These are phyloP conservation scores for Mortierella sp. DNA, from an alignment of 371 early-diverging fungal genomes.

Conservation along the genomic window DNA sequence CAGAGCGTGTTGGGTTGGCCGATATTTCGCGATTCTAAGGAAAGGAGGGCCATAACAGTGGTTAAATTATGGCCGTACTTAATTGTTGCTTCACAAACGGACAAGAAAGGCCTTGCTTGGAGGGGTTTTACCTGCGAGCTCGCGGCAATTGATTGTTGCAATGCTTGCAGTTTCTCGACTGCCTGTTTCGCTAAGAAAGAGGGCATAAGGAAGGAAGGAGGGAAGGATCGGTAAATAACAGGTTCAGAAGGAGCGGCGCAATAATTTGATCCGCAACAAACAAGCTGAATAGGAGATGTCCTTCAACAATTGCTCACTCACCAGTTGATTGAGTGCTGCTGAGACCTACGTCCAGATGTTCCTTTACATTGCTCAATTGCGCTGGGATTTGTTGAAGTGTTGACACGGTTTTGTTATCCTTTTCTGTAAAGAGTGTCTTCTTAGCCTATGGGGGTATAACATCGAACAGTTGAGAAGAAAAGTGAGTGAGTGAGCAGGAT, in stretches of 20 bases:
- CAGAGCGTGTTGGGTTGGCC: slow-evolving; percentile 24
- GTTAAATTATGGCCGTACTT: not conserved
- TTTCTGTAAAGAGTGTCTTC: not conserved
- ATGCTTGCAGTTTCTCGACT: slow-evolving; percentile 19
- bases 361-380: slow-evolving; percentile 16
- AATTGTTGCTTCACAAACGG: not conserved
- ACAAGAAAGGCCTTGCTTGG: not conserved
- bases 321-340: slow-evolving; percentile 13
- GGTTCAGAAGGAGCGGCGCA: not conserved
- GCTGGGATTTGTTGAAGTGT: slow-evolving; percentile 17
- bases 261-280: not conserved
- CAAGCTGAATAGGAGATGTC: too few relatives aligned
- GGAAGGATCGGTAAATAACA: not conserved
- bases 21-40: slow-evolving; percentile 11
- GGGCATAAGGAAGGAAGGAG: not conserved
- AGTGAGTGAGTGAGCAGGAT: not conserved
- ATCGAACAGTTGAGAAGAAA: not conserved
- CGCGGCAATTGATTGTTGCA: slow-evolving; percentile 21
- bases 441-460: slow-evolving; percentile 22
- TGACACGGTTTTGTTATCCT: not conserved
- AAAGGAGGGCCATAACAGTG: not conserved
- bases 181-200: slow-evolving; percentile 17
- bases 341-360: slow-evolving; percentile 13
- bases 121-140: slow-evolving; percentile 17
- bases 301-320: slow-evolving; percentile 1